Evolutionary conservation across 1,139 yeast species (phyloP).

Genomic region (Blastobotrys capitulatus): DNA sequence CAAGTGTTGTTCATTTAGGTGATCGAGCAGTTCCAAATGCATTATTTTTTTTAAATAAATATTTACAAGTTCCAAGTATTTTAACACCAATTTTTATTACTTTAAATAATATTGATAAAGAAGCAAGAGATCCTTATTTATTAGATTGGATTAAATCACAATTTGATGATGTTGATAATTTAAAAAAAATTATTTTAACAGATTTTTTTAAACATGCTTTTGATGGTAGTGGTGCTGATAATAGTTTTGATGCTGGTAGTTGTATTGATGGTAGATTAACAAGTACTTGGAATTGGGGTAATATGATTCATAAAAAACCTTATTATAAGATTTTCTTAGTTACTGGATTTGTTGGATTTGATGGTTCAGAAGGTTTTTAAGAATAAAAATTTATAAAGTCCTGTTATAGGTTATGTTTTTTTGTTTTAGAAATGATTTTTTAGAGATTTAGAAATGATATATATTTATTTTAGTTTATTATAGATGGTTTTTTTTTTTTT

Average conservation of each 20-base stretch:
- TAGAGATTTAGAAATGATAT: too few relatives aligned
- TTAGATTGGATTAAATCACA: constrained; percentile 48
- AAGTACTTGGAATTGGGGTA: constrained; percentile 77
- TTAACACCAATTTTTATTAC: constrained; percentile 61
- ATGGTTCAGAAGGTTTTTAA: constrained; percentile 55
- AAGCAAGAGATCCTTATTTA: constrained; percentile 44
- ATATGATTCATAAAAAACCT: constrained; percentile 55
- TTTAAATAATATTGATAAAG: constrained; percentile 46
- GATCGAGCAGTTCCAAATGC: constrained; percentile 80
- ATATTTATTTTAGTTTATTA: neutral
- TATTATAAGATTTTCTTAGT: constrained; percentile 58
- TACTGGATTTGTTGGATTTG: constrained; percentile 72
- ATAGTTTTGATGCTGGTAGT: constrained; percentile 71
- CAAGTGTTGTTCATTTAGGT: constrained; percentile 69
- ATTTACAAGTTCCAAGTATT: constrained; percentile 68
- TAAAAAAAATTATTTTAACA: constrained; percentile 49
- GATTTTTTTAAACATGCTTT: constrained; percentile 73
- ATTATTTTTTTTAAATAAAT: constrained; percentile 65
- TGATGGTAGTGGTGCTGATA: constrained; percentile 74
- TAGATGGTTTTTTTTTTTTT: neutral
- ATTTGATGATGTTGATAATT: constrained; percentile 47
- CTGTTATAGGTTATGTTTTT: neutral
- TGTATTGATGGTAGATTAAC: constrained; percentile 76
- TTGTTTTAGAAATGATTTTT: too few relatives aligned
- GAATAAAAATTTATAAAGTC: neutral